Base-by-base conservation (phyloP, 1,284 basidiomycete genomes). In the Cutaneotrichosporon cyanovorans region DNA sequence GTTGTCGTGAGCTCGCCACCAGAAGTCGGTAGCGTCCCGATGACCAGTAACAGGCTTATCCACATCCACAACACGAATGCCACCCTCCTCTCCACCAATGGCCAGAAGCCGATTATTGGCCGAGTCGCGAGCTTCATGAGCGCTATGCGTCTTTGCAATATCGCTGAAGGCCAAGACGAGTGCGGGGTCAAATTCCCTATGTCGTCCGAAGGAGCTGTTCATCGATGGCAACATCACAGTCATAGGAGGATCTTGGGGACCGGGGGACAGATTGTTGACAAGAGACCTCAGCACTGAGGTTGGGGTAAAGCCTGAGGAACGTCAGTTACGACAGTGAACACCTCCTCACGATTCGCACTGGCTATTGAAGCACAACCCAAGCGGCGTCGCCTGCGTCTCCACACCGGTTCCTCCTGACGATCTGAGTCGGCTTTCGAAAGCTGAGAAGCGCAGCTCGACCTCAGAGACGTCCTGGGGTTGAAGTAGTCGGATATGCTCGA, bases 1-100 rank as follows among this genome's bases (percentile, higher is more conserved):
- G 68, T 89, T 87, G 42, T 75, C 73, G 67, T 89, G 87, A n/a
- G 82, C 65, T 14, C 59, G 46, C 67, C 67, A 69, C 61, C 62
- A 66, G 37, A 49, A 59, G 2, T 62, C 66, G 18, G 57, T 53
- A 25, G 54, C 50, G 28, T 62, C 59, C 11, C 46, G 45, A 34
- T 63, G 58, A 52, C 19, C 57, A 20, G 53, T 51, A 19, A 58
- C 54, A 7, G 7, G 8, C 8, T 7, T 7, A 45, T 69, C 68
- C 2, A 68, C 62, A 46, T 69, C 60, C 11, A 67, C 20, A 12
- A 69, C 53, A 38, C 62, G 48, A 20, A 69, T 56, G 0, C 57
- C 61, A 2, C 68, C 68, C 42, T 69, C 68, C 45, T 69, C 68
- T 0, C 62, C 61, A 0, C 60, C 68, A 14, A 68, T 42, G 15